Evolutionary conservation across 2,329 filamentous ascomycete species (phyloP), one percentile per base, ranked within the genome.

Genomic region (Graphilbum sp.): DNA sequence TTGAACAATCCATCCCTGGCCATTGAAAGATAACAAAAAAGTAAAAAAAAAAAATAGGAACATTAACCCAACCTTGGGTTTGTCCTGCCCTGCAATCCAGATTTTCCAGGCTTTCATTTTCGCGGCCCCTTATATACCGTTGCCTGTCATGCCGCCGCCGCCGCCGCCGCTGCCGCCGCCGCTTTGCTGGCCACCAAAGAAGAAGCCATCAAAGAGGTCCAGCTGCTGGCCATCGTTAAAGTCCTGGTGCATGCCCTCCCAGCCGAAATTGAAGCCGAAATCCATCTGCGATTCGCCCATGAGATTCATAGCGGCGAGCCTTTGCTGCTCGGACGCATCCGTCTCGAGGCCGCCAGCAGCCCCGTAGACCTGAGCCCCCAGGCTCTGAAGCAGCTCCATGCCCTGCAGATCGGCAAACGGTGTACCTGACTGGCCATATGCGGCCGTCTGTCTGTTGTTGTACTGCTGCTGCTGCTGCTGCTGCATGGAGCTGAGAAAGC

Each of bases 171-270:
- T 49, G 12, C 52, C 53, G 23, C 49, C 49, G 6, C 53, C 51
- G 11, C 58, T 54, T 44, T 60, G 61, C 45, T 67, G 66, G 1
- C 67, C 68, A 1, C 76, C 75, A 52, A 81, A 80, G 59, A 80
- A 81, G 52, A 83, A 83, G 0, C 74, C 73, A 50, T 82, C 78
- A 54, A 84, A 82, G 0, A 77, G 67, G 41, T 81, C 71, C 50
- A 80, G 65, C 50, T 74, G 66, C 51, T 70, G 63, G 36, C 64
- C 64, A 34, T 75, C 68, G 41, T 63, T 63, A 41, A 67, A 78
- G 48, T 79, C 76, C 46, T 79, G 73, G 48, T 73, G 65, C 50
- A 75, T 61, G 12, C 66, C 63, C 42, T 74, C 65, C 69, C 72
- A 75, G 25, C 75, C 75, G 34, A 83, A 63, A 40, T 76, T 76